Base-by-base conservation (phyloP, 257 asterid species). In the Apocynum venetum region DNA sequence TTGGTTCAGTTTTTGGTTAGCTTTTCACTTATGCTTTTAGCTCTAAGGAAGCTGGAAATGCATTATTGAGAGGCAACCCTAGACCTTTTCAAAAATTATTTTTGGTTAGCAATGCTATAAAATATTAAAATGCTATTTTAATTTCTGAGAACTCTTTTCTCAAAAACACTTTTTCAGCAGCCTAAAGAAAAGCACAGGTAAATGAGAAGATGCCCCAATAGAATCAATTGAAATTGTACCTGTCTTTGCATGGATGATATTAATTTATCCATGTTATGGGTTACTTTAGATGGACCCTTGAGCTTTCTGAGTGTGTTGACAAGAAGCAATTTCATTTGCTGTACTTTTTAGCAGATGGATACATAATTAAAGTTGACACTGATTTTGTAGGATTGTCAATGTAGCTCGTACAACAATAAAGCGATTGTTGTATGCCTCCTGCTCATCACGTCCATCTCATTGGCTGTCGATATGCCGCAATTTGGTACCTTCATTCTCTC, bases 391-490 rank as follows among this genome's bases (percentile, higher is more conserved):
- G 88, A 96, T 96, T 83, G 97, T 89, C 61, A 86, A 87, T 83
- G 83, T 93, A 82, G 99, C 97, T 71, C 97, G 97, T 68, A 84
- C 92, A 60, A 91, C 98, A 19, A 91, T 96, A 78, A 89, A 88
- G 91, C 88, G 98, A 76, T 84, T 96, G 89, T 94, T 96, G 68
- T 87, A 86, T 88, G 96, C 96, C 66, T 91, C 99, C 72, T 88
- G 97, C 86, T 96, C 98, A 71, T 91, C 89, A 66, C 87, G 87
- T 71, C 98, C 99, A 56, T 93, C 99, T n/a, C 96, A 81, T 79
- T 96, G 99, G 99, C 87, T 96, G 76, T 89, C 89, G 41, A 87
- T 96, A 85, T 93, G 97, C 87, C 97, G 82, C 81, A 87, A 83
- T 84, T 86, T 96, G 99, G 99, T 96, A 89, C 73, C 56, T 80